These are phyloP conservation scores for Perkinsus olseni DNA, from an alignment of 169 alveolate species.

Conservation along the genomic window DNA sequence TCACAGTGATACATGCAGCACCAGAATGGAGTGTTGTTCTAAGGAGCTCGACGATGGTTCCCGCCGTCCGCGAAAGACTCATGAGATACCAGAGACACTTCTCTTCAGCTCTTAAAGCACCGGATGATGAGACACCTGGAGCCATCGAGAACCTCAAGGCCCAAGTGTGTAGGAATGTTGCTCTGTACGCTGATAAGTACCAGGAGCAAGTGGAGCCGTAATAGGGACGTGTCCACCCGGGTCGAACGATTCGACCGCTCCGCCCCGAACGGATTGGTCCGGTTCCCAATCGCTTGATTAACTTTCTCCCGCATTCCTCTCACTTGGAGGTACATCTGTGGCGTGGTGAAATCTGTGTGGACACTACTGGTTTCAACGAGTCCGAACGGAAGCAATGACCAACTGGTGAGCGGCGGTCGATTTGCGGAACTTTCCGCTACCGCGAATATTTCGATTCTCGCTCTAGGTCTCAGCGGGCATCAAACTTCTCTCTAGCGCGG, in stretches of 20 bases:
- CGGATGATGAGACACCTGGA: background rate
- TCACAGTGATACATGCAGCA: too few relatives aligned
- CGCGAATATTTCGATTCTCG: background rate
- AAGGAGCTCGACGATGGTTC: too few relatives aligned
- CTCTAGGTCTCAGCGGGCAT: background rate
- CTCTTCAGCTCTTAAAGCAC: background rate
- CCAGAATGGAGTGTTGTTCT: too few relatives aligned
- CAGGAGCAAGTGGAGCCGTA: constrained; percentile 10
- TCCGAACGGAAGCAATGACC: constrained; percentile 2
- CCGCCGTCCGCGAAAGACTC: too few relatives aligned
- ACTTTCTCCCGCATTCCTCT: too few relatives aligned
- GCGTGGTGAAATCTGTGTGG: constrained; percentile 11
- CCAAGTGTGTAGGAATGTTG: constrained; percentile 5
- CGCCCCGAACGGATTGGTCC: too few relatives aligned
- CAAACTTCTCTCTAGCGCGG: constrained; percentile 2
- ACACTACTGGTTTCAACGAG: background rate
- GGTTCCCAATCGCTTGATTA: too few relatives aligned
- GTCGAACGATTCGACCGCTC: background rate
- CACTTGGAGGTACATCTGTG: background rate
- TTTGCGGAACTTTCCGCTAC: background rate
- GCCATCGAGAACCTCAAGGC: background rate
- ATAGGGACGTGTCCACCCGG: background rate
- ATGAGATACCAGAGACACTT: too few relatives aligned
- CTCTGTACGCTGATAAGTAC: constrained; percentile 11
- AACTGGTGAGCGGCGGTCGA: background rate